Evolutionary conservation across 2,329 filamentous ascomycete genomes (phyloP), one percentile per base, ranked within the genome.

Genomic region (Trichoderma breve): DNA sequence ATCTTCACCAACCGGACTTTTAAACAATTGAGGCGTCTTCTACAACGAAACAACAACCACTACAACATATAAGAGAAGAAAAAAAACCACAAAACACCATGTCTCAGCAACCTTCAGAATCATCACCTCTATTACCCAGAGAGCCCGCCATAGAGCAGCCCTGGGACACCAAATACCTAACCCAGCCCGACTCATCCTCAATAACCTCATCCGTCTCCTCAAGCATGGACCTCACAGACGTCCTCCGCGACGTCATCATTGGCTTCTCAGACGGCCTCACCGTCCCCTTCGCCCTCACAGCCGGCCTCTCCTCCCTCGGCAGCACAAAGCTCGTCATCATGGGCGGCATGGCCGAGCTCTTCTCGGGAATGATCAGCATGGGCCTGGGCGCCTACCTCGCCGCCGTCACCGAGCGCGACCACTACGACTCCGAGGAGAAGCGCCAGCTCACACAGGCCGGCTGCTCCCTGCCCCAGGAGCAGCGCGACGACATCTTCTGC

Each of bases 251-350:
- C 80, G 86, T 90, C 74, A 93, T 92, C 73, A 91, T 95, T 75
- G 92, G 92, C 68, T 90, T 94, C 76, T 91, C 92, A 0, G 92
- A 95, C 77, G 92, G 92, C 18, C 85, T 95, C 75, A 95, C 92
- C 0, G 92, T 95, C 0, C 92, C 92, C 0, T 95, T 95, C 76
- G 92, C 92, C 18, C 84, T 95, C 47, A 94, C 91, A 0, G 92
- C 93, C 0, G 92, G 92, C 15, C 84, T 95, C 2, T 90, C 89
- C 2, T 86, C 86, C 65, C 83, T 92, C 60, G 90, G 90, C n/a
- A 85, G 88, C 78, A 90, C 89, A 36, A 87, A 85, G 63, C 86
- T 91, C 4, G 90, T 92, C 74, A 88, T 95, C 72, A 89, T 92
- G 74, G 92, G 90, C 66, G 92, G 92, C 7, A 83, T 93, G 34